These are phyloP conservation scores for Symbiodinium natans DNA, from an alignment of 73 alveolate species.

Conservation along the genomic window DNA sequence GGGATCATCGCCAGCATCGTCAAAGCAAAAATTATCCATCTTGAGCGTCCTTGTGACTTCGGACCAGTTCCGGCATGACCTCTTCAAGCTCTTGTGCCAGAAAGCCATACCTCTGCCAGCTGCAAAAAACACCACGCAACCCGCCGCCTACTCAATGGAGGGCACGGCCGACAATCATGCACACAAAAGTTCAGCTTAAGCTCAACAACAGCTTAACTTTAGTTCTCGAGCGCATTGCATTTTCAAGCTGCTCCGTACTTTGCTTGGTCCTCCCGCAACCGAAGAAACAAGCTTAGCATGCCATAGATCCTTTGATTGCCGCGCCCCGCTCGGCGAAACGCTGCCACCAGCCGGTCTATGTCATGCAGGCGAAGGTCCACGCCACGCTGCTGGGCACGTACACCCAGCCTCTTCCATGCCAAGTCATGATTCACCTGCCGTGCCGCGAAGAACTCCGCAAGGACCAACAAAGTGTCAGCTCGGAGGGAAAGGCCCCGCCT, in stretches of 20 bases:
- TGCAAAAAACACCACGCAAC: background rate
- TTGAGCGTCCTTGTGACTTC: conserved; percentile 36
- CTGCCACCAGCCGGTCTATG: conserved; percentile 57
- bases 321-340: conserved; percentile 55
- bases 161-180: background rate
- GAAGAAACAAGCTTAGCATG: conserved; percentile 27
- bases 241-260: conserved; percentile 73
- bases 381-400: conserved; percentile 57
- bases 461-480: conserved; percentile 17
- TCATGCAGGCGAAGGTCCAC: conserved; percentile 40
- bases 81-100: conserved; percentile 56
- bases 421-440: conserved; percentile 43
- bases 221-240: background rate
- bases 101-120: conserved; percentile 42
- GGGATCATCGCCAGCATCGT: no score
- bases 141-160: background rate
- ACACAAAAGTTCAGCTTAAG: background rate
- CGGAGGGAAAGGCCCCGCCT: conserved; percentile 49
- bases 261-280: conserved; percentile 52
- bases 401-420: conserved; percentile 71
- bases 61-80: conserved; percentile 70
- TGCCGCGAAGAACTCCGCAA: conserved; percentile 66
- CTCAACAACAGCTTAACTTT: background rate
- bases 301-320: conserved; percentile 84
- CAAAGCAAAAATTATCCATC: background rate